Evolutionary conservation across 352 stramenopile genomes (phyloP).

Genomic region (Plasmopara halstedii): DNA sequence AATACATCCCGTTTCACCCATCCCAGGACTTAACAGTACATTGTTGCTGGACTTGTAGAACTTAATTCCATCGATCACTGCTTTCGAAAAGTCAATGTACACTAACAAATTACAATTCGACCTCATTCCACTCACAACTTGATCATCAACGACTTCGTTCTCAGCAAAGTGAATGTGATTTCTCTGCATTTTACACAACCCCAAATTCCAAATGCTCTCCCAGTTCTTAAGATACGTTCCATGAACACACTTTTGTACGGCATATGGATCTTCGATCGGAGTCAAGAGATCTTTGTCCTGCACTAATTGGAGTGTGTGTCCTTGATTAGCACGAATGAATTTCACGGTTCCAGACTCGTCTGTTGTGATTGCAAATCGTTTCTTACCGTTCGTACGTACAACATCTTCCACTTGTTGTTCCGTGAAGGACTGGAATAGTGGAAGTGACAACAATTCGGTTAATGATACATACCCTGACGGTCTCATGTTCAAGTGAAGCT

Average conservation of each 20-base stretch:
- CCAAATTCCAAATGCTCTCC: constrained; percentile 47
- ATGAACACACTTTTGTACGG: constrained; percentile 58
- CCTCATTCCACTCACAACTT: constrained; percentile 78
- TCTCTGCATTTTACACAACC: constrained; percentile 68
- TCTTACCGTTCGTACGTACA: constrained; percentile 62
- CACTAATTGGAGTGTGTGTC: constrained; percentile 60
- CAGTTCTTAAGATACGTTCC: constrained; percentile 69
- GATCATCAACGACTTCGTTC: constrained; percentile 29
- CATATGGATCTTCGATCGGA: constrained; percentile 38
- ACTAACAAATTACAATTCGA: constrained; percentile 63
- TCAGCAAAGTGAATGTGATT: constrained; percentile 86
- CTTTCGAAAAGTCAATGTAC: constrained; percentile 54
- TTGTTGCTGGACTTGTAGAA: constrained; percentile 85
- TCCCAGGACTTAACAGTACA: constrained; percentile 62
- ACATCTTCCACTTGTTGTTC: constrained; percentile 57
- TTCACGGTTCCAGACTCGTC: constrained; percentile 28
- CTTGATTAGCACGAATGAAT: constrained; percentile 80
- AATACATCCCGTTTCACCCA: constrained; percentile 42
- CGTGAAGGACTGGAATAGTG: constrained; percentile 42
- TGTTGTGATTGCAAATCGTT: constrained; percentile 61
- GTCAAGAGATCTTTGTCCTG: constrained; percentile 65
- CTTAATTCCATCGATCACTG: constrained; percentile 59
- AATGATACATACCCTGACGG: constrained; percentile 62
- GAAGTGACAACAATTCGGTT: constrained; percentile 36
- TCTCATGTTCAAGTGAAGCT: constrained; percentile 63